Evolutionary conservation across 1,139 yeast genomes (phyloP).

Genomic region (Arxiozyma telluris): DNA sequence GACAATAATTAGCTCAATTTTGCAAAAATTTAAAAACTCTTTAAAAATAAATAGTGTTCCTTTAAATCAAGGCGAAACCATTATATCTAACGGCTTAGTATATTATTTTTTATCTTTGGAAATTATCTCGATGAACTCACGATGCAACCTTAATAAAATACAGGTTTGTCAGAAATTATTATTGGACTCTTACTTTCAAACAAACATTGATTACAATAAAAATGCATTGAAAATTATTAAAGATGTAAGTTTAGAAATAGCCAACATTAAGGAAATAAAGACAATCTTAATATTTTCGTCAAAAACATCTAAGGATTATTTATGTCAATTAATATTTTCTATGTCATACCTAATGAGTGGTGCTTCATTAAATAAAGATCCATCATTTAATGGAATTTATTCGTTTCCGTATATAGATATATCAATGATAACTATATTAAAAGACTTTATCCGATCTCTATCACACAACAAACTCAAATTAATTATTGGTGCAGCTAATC

Average conservation of each 20-base stretch:
- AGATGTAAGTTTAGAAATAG: slow-evolving; percentile 14
- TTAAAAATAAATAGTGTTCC: neutral
- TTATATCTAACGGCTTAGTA: neutral
- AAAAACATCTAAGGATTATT: slow-evolving; percentile 16
- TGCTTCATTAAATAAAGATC: slow-evolving; percentile 9
- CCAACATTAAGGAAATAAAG: slow-evolving; percentile 6
- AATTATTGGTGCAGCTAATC: slow-evolving; percentile 28
- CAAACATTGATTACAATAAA: slow-evolving; percentile 13
- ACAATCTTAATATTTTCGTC: slow-evolving; percentile 18
- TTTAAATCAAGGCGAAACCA: neutral
- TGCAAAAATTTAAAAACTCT: neutral
- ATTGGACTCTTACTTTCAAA: neutral
- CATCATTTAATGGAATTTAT: slow-evolving; percentile 11
- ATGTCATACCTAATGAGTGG: slow-evolving; percentile 18
- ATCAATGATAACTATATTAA: slow-evolving; percentile 19
- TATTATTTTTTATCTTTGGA: neutral
- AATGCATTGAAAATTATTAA: slow-evolving; percentile 15
- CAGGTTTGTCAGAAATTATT: neutral
- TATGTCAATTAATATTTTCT: slow-evolving; percentile 22
- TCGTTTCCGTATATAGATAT: slow-evolving; percentile 27
- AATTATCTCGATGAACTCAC: neutral
- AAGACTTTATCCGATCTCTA: slow-evolving; percentile 7
- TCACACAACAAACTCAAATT: slow-evolving; percentile 3
- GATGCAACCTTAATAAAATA: neutral
- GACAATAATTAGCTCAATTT: neutral